Conservation (phyloP, 495 filamentous ascomycete genomes). For the Penicillium riverlandense region DNA sequence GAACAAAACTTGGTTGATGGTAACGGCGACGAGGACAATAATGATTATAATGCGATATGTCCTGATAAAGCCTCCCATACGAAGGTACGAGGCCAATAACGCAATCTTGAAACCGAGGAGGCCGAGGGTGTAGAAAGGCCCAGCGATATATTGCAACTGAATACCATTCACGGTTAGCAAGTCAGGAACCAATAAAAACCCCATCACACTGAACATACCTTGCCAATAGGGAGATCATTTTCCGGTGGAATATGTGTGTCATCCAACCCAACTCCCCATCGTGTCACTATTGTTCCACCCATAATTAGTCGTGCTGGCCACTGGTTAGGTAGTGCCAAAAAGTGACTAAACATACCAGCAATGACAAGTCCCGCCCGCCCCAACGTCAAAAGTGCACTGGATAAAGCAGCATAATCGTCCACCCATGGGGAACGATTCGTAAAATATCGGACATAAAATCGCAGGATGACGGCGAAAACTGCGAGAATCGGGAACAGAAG, state of each 20-base stretch:
- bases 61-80: constrained; percentile 36
- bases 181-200: not conserved
- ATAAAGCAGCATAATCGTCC: constrained; percentile 21
- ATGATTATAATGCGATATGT: constrained; percentile 28
- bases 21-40: constrained; percentile 25
- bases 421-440: constrained; percentile 14
- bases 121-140: constrained; percentile 21
- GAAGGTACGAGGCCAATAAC: constrained; percentile 41
- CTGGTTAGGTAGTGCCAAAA: not conserved
- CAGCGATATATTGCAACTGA: constrained; percentile 25
- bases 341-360: constrained; percentile 14
- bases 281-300: constrained; percentile 8
- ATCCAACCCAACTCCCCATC: constrained; percentile 21
- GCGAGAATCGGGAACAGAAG: constrained; percentile 14
- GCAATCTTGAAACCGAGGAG: constrained; percentile 48
- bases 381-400: constrained; percentile 11
- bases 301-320: not conserved
- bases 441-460: constrained; percentile 14
- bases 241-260: constrained; percentile 12
- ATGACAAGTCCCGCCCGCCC: constrained; percentile 15
- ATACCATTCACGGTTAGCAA: too few relatives aligned
- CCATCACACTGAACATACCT: constrained; percentile 7
- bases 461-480: constrained; percentile 14
- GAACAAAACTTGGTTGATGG: constrained; percentile 25
- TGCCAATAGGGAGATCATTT: constrained; percentile 20